phyloP scores from a whole-genome alignment of 345 rosid genomes.

The Citrus unshiu region DNA sequence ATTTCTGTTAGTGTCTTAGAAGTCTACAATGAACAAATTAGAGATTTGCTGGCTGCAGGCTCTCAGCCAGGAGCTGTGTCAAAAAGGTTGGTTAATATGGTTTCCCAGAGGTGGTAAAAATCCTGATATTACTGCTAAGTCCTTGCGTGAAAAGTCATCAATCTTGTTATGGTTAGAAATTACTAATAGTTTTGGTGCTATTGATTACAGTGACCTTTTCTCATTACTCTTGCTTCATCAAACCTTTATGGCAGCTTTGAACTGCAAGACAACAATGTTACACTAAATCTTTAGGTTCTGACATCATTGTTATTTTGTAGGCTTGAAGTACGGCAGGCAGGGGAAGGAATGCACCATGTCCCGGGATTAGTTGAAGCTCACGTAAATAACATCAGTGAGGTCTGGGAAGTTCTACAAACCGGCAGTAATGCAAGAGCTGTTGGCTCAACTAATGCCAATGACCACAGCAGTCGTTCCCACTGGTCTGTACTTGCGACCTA shows the following conservation, averaged over 20 bases:
- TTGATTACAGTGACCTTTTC: not conserved
- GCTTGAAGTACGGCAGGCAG: conserved; percentile 75
- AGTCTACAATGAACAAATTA: conserved; percentile 94
- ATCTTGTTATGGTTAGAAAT: not conserved
- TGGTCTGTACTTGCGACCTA: conserved; percentile 44
- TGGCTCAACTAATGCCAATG: conserved; percentile 89
- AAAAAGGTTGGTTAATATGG: conserved; percentile 51
- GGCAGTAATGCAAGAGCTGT: conserved; percentile 91
- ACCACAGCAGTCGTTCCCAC: conserved; percentile 96
- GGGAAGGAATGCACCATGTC: conserved; percentile 82
- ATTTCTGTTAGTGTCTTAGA: conserved; percentile 91
- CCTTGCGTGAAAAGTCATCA: not conserved
- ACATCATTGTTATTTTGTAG: conserved; percentile 31
- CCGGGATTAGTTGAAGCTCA: conserved; percentile 89
- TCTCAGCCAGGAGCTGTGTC: conserved; percentile 51
- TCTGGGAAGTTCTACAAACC: conserved; percentile 86
- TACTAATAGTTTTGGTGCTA: not conserved
- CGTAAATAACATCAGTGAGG: conserved; percentile 74
- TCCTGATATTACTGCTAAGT: not conserved
- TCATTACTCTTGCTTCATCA: not conserved
- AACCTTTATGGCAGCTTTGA: not conserved
- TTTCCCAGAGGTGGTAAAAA: not conserved
- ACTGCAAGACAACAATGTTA: too few species aligned
- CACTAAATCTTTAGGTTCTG: not conserved
- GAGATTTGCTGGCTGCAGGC: conserved; percentile 66